Conservation (phyloP, 2,329 filamentous ascomycete species). For the Fusarium veterinarium region DNA sequence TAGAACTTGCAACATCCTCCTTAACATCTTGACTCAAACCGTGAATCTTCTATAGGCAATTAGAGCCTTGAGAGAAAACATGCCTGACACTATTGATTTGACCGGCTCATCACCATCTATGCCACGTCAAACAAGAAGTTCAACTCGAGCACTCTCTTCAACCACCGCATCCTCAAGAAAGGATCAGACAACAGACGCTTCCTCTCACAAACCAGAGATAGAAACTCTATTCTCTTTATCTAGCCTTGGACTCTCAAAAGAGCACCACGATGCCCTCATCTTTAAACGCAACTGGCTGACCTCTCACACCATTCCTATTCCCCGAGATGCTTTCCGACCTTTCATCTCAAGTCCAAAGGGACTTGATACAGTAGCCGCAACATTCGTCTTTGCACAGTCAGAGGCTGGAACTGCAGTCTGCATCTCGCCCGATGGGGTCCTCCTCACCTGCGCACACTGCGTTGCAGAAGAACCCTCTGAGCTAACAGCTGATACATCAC, state of each 20-base stretch:
- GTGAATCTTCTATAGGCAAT: not conserved
- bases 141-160: constrained; percentile 3
- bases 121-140: constrained; percentile 29
- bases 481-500: constrained; percentile 39
- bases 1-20: not conserved
- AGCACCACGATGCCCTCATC: constrained; percentile 7
- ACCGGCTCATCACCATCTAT: not conserved
- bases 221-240: not conserved
- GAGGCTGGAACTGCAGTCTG: constrained; percentile 64
- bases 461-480: constrained; percentile 56
- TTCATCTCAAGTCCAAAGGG: not conserved
- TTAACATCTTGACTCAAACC: too few species aligned
- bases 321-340: constrained; percentile 6
- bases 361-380: constrained; percentile 36
- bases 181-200: not conserved
- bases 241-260: not conserved
- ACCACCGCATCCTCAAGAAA: not conserved
- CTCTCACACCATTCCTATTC: constrained; percentile 31
- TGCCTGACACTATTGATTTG: constrained; percentile 5
- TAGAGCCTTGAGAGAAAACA: not conserved
- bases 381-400: constrained; percentile 61
- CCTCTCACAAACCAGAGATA: constrained; percentile 9
- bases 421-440: constrained; percentile 55
- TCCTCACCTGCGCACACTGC: constrained; percentile 64
- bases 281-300: constrained; percentile 35